Conservation (phyloP, 768 basidiomycete genomes). For the Hygrophoropsis aurantiaca region DNA sequence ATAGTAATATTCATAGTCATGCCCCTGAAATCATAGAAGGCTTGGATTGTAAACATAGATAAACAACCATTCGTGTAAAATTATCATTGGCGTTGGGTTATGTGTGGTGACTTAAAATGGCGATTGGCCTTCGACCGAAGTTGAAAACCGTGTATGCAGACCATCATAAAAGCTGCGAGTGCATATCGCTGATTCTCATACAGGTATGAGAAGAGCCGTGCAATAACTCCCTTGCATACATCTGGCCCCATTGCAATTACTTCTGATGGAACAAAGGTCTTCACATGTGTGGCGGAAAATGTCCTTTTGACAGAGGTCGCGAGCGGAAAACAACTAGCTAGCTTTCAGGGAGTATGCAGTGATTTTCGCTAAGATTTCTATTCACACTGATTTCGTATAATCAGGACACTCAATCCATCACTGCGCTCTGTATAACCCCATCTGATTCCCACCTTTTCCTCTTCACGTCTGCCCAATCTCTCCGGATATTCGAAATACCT, state of each 20-base stretch:
- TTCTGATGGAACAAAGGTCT: constrained; percentile 71
- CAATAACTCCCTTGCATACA: constrained; percentile 83
- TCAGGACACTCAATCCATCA: constrained; percentile 84
- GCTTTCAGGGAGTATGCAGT: constrained; percentile 76
- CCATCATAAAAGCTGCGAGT: no score
- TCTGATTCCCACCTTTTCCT: constrained; percentile 72
- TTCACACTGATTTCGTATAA: constrained; percentile 6
- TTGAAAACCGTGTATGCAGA: constrained; percentile 72
- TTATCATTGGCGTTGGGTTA: no score
- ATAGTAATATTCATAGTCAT: no score
- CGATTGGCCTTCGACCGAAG: constrained; percentile 34
- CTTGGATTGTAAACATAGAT: no score
- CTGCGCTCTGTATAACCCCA: constrained; percentile 79
- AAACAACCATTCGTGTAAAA: neutral
- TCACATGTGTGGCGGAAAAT: constrained; percentile 87
- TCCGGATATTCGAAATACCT: constrained; percentile 85
- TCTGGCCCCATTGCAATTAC: constrained; percentile 83
- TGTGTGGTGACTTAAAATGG: no score
- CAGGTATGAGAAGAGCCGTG: constrained; percentile 76
- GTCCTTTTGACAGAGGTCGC: constrained; percentile 80
- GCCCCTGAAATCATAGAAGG: no score
- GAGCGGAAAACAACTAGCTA: constrained; percentile 72
- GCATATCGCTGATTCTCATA: constrained; percentile 18
- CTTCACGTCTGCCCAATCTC: constrained; percentile 77
- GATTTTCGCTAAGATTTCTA: neutral